Evolutionary conservation across 371 early-diverging fungal genomes (phyloP), one percentile per base, ranked within the genome.

Genomic region (Mortierella sp.): DNA sequence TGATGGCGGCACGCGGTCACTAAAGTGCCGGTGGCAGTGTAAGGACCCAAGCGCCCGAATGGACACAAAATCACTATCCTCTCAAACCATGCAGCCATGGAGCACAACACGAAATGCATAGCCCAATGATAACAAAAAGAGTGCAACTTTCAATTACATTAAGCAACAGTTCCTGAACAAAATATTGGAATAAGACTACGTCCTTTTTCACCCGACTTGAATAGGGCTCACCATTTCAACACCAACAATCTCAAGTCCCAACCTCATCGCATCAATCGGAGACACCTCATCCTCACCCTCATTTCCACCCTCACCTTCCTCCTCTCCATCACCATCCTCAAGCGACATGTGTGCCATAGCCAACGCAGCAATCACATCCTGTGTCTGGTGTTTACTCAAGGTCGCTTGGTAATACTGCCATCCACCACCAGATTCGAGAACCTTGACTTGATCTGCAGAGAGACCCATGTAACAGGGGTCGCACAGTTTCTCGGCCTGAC

Each of bases 381-480:
- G 82, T 0, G 77, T 69, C 54, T 81, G 79, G 19, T 82, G 73
- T 44, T 77, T 82, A 19, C 80, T 67, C 48, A 86, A 46, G 8
- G 86, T 86, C 16, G 82, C 82, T 34, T 86, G 86, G 28, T 81
- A 82, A 54, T 86, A 86, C 28, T 82, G 77, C 86, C 86, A 86
- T 19, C 86, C 86, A 21, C 86, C 86, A 37, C 86, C 86, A 37
- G 77, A 53, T 50, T 86, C 86, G 3, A 86, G 53, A 14, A 86
- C 86, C 64, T 81, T 79, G 75, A 86, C 71, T 13, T 82, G 86
- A 61, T 86, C 86, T 2, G 74, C 54, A 5, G 86, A 79, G 37
- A 86, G 46, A 8, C 86, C 86, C 54, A 86, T 46, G n/a, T 81
- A 86, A 28, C 86, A 86, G 43, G 86, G 86, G 24, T 86, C 86